Evolutionary conservation across 345 rosid genomes (phyloP).

Genomic region (Citrus hindsii): DNA sequence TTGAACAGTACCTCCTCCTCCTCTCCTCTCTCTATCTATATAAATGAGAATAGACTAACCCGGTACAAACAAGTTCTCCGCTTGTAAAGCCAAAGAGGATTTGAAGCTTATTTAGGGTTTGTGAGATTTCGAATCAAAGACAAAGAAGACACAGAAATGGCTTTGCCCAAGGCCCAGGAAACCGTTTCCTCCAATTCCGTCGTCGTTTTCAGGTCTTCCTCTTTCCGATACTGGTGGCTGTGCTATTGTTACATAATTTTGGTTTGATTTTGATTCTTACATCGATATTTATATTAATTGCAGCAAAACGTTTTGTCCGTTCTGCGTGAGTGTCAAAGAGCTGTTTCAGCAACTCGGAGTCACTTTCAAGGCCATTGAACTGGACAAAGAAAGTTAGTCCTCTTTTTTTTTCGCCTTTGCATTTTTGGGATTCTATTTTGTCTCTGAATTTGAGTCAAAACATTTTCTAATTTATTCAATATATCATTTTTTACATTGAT

Average conservation of each 20-base stretch:
- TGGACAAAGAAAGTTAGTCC: constrained; percentile 59
- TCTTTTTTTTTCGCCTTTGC: too few species aligned
- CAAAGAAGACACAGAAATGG: constrained; percentile 26
- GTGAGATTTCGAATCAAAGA: background rate
- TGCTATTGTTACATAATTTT: background rate
- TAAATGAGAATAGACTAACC: too few species aligned
- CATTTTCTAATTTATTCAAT: background rate
- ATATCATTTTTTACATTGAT: too few species aligned
- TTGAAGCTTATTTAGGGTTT: background rate
- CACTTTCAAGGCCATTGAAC: constrained; percentile 46
- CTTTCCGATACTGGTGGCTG: background rate
- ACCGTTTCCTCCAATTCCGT: constrained; percentile 51
- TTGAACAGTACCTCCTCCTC: too few species aligned
- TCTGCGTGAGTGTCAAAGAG: constrained; percentile 58
- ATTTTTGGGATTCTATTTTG: background rate
- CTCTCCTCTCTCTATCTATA: too few species aligned
- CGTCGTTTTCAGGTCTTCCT: constrained; percentile 65
- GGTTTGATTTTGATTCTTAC: background rate
- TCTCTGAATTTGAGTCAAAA: background rate
- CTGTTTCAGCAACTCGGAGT: constrained; percentile 55
- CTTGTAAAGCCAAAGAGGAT: background rate
- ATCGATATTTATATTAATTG: background rate
- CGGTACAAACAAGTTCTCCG: too few species aligned
- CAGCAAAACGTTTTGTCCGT: constrained; percentile 76
- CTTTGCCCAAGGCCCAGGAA: constrained; percentile 59